Conservation (phyloP, 257 asterid species). For the Agastache rugosa region DNA sequence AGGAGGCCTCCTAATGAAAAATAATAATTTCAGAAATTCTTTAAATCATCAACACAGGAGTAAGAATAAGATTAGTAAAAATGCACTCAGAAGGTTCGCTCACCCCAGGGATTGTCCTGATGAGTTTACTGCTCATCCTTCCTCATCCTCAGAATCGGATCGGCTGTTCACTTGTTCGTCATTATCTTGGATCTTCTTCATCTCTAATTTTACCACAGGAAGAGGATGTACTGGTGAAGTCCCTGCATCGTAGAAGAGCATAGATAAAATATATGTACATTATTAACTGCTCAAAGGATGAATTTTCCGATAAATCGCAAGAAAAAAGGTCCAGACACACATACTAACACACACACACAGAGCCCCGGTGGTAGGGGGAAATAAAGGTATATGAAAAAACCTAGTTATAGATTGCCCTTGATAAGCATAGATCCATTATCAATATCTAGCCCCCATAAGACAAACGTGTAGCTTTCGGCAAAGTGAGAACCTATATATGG, state of each 20-base stretch:
- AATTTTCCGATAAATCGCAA: slow-evolving; percentile 1
- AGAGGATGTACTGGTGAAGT: slow-evolving; percentile 44
- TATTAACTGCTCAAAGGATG: not conserved
- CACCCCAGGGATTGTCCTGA: slow-evolving; percentile 35
- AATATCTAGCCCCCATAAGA: not conserved
- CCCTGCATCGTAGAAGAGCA: slow-evolving; percentile 36
- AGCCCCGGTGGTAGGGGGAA: not conserved
- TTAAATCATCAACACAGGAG: not conserved
- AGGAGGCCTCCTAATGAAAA: not conserved
- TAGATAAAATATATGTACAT: not conserved
- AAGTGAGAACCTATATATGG: not conserved
- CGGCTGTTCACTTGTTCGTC: slow-evolving; percentile 20
- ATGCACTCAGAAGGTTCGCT: slow-evolving; percentile 18
- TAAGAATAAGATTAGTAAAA: not conserved
- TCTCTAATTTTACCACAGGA: slow-evolving; percentile 37
- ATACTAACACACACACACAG: not conserved
- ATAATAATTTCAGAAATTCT: not conserved
- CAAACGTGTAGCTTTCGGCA: not conserved
- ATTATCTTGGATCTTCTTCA: slow-evolving; percentile 28
- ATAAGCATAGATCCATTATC: slow-evolving; percentile 1
- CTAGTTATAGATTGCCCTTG: not conserved
- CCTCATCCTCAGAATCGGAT: slow-evolving; percentile 42
- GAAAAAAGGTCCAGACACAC: not conserved
- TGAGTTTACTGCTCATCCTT: slow-evolving; percentile 37
- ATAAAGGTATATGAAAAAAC: not conserved